A percentile compares a stretch with the other conserved stretches of the same genome.
These are phyloP conservation scores for Geotrichum ghanense DNA, from an alignment of 805 yeast species.

Conservation along the genomic window DNA sequence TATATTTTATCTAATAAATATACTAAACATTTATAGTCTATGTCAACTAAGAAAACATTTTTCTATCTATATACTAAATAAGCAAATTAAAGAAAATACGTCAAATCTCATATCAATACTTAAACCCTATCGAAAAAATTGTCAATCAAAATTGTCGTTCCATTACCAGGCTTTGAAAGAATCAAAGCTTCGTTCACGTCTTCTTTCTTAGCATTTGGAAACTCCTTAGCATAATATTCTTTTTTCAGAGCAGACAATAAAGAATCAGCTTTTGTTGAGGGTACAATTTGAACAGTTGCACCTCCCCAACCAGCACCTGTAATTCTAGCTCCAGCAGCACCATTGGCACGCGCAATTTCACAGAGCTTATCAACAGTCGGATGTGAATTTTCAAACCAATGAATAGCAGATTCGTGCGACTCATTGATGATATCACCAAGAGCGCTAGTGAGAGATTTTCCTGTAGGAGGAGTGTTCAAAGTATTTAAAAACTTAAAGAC, in stretches of 20 bases:
- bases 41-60: too few species aligned
- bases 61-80: too few species aligned
- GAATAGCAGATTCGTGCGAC: constrained; percentile 43
- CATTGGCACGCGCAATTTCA: constrained; percentile 40
- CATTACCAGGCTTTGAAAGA: constrained; percentile 44
- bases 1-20: too few species aligned
- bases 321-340: constrained; percentile 56
- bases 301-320: constrained; percentile 82
- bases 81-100: too few species aligned
- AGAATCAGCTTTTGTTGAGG: constrained; percentile 29
- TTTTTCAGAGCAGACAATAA: constrained; percentile 34
- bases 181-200: constrained; percentile 42
- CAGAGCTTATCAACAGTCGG: constrained; percentile 44
- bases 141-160: constrained; percentile 26
- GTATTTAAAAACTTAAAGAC: constrained; percentile 40
- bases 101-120: background rate
- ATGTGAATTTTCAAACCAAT: constrained; percentile 43
- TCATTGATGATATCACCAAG: constrained; percentile 49
- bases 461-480: constrained; percentile 22
- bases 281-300: constrained; percentile 52
- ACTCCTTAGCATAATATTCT: constrained; percentile 39
- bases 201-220: constrained; percentile 36
- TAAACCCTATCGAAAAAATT: background rate
- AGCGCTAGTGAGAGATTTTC: constrained; percentile 27
- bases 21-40: too few species aligned